Base-by-base conservation (phyloP, 345 rosid genomes). In the Alliaria petiolata region DNA sequence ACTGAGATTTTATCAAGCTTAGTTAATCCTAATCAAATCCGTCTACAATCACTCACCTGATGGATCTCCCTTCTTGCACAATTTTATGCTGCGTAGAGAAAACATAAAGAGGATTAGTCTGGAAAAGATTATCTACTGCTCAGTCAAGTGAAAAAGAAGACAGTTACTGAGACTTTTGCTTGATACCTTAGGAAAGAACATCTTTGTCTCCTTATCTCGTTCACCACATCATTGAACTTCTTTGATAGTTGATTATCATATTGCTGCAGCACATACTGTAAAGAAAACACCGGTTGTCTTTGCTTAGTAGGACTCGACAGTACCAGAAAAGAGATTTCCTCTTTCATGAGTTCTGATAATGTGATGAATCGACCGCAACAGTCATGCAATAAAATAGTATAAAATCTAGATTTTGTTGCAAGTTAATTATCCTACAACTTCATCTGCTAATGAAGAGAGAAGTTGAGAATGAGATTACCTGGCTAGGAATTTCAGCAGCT, bases 61-160 rank as follows among this genome's bases (percentile, higher is more conserved):
- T 70, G 83, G 85, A 81, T 91, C 99, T 79, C 93, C 96, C 71
- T 89, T 91, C 85, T 83, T 91, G 89, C 97, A 95, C 64, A 91
- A 61, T 75, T 80, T 85, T 35, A 95, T 60, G 58, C 99, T 95
- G 95, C 82, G 16, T 51, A 40, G 50, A 60, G 43, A 22, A n/a
- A 63, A 42, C 33, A 70, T 7, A 2, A n/a, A 22, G 25, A 12
- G 54, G 62, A 79, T 64, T 35, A 69, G 22, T 56, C n/a, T 30
- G 30, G 51, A 22, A 57, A 50, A 13, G 9, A 38, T 50, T 25
- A 76, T 34, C 15, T 30, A 6, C 43, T 61, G 22, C 67, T 13
- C 16, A 9, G 57, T 20, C 46, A 61, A 8, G 6, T 1, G 4
- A 67, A n/a, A 20, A 30, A 13, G 3, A 69, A 35, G 31, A 54